phyloP scores from a whole-genome alignment of 495 filamentous ascomycete genomes.

The Hypoxylon rickii region DNA sequence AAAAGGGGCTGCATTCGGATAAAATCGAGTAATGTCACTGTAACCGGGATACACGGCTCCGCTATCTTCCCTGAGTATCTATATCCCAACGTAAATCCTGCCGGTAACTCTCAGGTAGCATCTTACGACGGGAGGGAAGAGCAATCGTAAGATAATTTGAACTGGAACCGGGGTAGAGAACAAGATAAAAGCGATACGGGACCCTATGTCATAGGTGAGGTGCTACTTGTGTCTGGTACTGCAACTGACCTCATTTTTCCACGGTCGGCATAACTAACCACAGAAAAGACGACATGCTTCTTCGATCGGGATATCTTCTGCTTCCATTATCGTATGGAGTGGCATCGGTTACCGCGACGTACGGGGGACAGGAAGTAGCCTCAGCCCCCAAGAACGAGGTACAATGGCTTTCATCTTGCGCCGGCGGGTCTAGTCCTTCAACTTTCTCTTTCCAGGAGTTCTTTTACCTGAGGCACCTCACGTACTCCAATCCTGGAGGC shows the following conservation, averaged over 20 bases:
- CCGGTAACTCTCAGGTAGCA: too few species aligned
- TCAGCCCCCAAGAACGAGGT: background rate
- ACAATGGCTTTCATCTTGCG: conserved; percentile 7
- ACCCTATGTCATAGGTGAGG: background rate
- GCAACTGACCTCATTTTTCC: too few species aligned
- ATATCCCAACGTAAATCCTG: background rate
- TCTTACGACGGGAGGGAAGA: conserved; percentile 1
- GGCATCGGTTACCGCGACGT: background rate
- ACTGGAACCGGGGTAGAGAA: background rate
- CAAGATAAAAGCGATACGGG: conserved; percentile 2
- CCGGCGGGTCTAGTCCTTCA: conserved; percentile 8
- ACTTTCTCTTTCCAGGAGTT: conserved; percentile 19
- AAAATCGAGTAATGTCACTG: conserved; percentile 20
- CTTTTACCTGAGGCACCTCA: conserved; percentile 17
- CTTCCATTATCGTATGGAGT: background rate
- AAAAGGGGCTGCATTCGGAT: conserved; percentile 18
- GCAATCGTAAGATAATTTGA: conserved; percentile 11
- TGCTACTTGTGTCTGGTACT: too few species aligned
- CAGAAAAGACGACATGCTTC: background rate
- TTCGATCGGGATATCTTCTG: background rate
- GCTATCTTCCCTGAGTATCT: conserved; percentile 6
- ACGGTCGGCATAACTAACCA: background rate
- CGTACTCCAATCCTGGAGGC: background rate
- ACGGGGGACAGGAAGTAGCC: background rate
- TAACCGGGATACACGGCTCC: conserved; percentile 12